phyloP scores from a whole-genome alignment of 106 monocot species.

The Triglochin maritima region DNA sequence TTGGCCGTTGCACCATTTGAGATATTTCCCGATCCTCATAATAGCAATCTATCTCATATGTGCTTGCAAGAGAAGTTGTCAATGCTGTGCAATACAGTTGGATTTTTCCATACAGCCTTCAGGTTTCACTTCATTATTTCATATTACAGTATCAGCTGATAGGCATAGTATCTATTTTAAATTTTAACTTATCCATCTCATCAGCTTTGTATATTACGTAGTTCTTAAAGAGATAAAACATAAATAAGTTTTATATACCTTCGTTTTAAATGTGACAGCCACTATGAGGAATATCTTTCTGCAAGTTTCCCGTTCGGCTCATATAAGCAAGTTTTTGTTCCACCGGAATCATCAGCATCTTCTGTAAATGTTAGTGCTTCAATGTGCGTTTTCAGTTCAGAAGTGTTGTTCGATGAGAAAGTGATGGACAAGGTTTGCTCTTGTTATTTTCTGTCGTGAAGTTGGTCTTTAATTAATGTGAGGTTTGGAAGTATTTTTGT shows the following conservation, averaged over 20 bases:
- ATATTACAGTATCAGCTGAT: neutral
- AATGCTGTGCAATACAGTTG: slow-evolving; percentile 78
- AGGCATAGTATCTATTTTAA: too few species aligned
- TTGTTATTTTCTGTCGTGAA: neutral
- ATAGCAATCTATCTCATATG: slow-evolving; percentile 56
- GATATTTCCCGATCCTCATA: slow-evolving; percentile 73
- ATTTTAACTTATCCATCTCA: too few species aligned
- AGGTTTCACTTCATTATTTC: slow-evolving; percentile 27
- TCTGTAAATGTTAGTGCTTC: slow-evolving; percentile 74
- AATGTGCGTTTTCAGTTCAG: slow-evolving; percentile 64
- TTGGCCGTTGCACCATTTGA: slow-evolving; percentile 85
- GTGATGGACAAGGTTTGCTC: slow-evolving; percentile 65
- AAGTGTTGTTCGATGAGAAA: slow-evolving; percentile 84
- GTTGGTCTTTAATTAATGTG: neutral
- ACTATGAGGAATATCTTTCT: slow-evolving; percentile 92
- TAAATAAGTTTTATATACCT: neutral
- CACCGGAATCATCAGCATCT: slow-evolving; percentile 49
- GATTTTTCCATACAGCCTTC: slow-evolving; percentile 77
- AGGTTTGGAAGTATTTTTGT: too few species aligned
- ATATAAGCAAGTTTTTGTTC: slow-evolving; percentile 93
- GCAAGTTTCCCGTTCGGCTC: slow-evolving; percentile 77
- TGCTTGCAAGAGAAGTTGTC: slow-evolving; percentile 49
- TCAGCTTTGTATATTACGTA: too few species aligned
- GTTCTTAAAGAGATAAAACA: too few species aligned
- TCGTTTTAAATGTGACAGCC: slow-evolving; percentile 25